Base-by-base conservation (phyloP, 2,329 filamentous ascomycete genomes). In the Arachnopeziza araneosa region DNA sequence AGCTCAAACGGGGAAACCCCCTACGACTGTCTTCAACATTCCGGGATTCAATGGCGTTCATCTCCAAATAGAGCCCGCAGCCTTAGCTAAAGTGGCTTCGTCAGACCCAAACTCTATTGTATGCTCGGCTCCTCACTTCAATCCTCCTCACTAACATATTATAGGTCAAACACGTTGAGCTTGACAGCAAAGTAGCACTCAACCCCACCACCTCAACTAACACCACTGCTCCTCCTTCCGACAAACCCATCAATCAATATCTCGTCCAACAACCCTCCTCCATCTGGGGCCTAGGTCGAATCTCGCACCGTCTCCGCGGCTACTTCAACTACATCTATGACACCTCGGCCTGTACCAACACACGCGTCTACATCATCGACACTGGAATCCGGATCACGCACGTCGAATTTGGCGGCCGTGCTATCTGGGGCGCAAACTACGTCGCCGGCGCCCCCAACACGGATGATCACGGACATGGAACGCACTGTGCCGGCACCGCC, bases 381-480 rank as follows among this genome's bases (percentile, higher is more conserved):
- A 76, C 73, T 44, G 73, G 73, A 49, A 66, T 75, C 52, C 62
- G 68, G 48, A 60, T 65, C 65, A 22, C 77, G 75, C 67, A 56
- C 52, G 26, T 66, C 19, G 66, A 76, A 52, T 77, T 75, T 49
- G 71, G 65, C 36, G 73, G 71, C 10, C 70, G 74, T 59, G 75
- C 73, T 9, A 66, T 52, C 6, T 71, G 63, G 58, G 74, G 73
- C 32, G 69, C 66, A 5, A 76, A 74, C 61, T 72, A 67, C 24
- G 60, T 74, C 51, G 4, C 36, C 10, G 63, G 66, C 50, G 58
- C 24, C 0, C 56, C 55, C 36, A 69, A 73, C 59, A 72, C 69
- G 23, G 75, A 78, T 60, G 69, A 69, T 30, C 72, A 75, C 52
- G 69, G 76, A 10, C 77, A 78, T 21, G 77, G 77, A 44, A 77